Evolutionary conservation across 2,329 filamentous ascomycete species (phyloP), one percentile per base, ranked within the genome.

Genomic region (Coleophoma crateriformis): DNA sequence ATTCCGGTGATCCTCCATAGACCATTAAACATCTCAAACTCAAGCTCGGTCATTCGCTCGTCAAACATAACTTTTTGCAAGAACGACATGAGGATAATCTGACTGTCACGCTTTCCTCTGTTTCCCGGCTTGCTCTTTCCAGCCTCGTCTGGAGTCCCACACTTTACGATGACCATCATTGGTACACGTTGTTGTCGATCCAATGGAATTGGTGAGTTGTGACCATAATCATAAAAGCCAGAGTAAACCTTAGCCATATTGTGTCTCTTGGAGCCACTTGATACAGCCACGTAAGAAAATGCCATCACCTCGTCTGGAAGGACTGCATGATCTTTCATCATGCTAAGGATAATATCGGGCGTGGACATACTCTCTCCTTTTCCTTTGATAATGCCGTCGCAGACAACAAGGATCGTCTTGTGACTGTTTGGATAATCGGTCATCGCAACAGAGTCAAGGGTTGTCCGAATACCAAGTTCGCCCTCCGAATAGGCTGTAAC

Each of bases 1-100:
- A 99, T 97, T 59, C 95, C 95, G 15, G 94, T 99, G 41, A 99
- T 89, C 69, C 96, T 96, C 91, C 92, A 99, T 55, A 99, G 78
- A 48, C 94, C 94, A 67, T 97, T 99, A 76, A 99, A 99, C 88
- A 99, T 97, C 67, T 99, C 94, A 64, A 90, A 99, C 68, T 99
- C 94, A 47, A 99, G 85, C 69, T 99, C 92, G 15, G 95, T 99
- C 94, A 99, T 99, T 54, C 94, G 88, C 72, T 99, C 95, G 67
- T 99, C 94, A 63, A 99, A 99, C 94, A 99, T 99, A 65, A 99
- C 94, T 74, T 99, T 99, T 67, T 99, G 94, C 59, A 99, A 74
- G 78, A 99, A 99, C 5, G 91, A 96, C 94, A 99, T 99, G 58
- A 99, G 79, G 60, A 99, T 94, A 64, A 99, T 96, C 69, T 99